Evolutionary conservation across 176 grass and related monocot genomes (phyloP), one percentile per base, ranked within the genome.

Genomic region (Phoenix dactylifera): DNA sequence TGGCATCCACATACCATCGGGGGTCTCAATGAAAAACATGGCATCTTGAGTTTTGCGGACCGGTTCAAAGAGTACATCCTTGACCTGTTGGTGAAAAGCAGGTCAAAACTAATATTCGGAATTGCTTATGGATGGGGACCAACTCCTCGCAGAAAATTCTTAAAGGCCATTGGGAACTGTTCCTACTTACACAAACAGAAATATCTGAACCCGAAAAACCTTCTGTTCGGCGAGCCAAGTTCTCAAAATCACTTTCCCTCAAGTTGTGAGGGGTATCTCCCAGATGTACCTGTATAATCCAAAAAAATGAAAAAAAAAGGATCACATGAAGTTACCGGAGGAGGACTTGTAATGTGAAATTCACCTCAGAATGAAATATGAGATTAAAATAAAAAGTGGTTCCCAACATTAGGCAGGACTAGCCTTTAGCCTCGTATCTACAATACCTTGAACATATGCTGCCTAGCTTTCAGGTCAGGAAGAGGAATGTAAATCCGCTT

Each of bases 401-500:
- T 44, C 9, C 10, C 35, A 44, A 44, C 35, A 44, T 44, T 44
- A 44, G 35, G 10, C 35, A 44, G 35, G 35, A 44, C 35, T 12
- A 14, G 35, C 35, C 9, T 44, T 44, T 44, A 12, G 35, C 10
- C 10, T 44, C 12, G 16, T 59, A 59, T 70, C 44, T 51, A 16
- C 62, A 81, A 55, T 72, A 95, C 92, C 92, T 97, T 97, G 69
- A 97, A 97, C 81, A 97, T 97, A 65, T 97, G 92, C 25, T 97
- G 87, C 72, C 92, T 91, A 60, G 92, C 92, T 79, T 97, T 97
- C 15, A 72, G 18, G 26, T 97, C 92, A 23, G 92, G 92, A 82
- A 97, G 92, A 20, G 92, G 92, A 70, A 97, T 97, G 81, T 97
- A 91, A 65, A 97, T 97, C 60, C 92, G 72, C 65, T 97, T 97